A percentile compares a stretch with the other conserved stretches of the same genome.
phyloP scores from a whole-genome alignment of 805 yeast species.

The Candida xiaguanensis region DNA sequence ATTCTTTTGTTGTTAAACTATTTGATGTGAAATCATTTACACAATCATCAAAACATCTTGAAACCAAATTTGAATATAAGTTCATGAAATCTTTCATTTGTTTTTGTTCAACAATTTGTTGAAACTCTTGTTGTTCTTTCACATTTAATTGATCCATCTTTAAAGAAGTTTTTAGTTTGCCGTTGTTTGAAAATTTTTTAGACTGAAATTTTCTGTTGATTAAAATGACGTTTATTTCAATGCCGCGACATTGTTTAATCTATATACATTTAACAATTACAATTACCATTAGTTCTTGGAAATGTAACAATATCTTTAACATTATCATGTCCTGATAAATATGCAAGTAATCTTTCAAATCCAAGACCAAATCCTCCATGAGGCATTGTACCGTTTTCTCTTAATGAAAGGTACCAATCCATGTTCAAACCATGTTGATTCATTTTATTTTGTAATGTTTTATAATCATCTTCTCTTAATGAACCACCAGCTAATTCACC shows the following conservation, averaged over 20 bases:
- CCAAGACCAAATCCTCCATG: constrained; percentile 99
- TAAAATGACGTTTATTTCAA: background rate
- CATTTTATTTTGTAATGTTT: constrained; percentile 48
- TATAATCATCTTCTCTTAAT: constrained; percentile 70
- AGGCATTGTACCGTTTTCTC: constrained; percentile 79
- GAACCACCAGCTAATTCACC: constrained; percentile 97
- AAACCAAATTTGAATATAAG: constrained; percentile 88
- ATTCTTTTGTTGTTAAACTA: constrained; percentile 80
- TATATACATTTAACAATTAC: constrained; percentile 23
- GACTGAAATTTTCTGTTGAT: background rate
- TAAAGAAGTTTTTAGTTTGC: background rate
- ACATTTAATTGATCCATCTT: constrained; percentile 91
- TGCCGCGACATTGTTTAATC: background rate
- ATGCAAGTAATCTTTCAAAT: constrained; percentile 77
- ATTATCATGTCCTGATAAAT: constrained; percentile 69
- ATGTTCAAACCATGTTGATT: constrained; percentile 56
- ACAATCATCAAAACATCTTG: constrained; percentile 96
- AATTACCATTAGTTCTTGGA: constrained; percentile 59
- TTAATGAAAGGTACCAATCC: constrained; percentile 75
- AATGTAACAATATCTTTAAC: constrained; percentile 85
- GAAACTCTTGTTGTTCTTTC: constrained; percentile 96
- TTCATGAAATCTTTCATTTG: constrained; percentile 99
- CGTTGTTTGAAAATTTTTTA: constrained; percentile 5
- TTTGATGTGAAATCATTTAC: constrained; percentile 97
- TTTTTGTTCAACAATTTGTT: constrained; percentile 91